Evolutionary conservation across 495 filamentous ascomycete genomes (phyloP).

Genomic region (Penicillium coprophilum): DNA sequence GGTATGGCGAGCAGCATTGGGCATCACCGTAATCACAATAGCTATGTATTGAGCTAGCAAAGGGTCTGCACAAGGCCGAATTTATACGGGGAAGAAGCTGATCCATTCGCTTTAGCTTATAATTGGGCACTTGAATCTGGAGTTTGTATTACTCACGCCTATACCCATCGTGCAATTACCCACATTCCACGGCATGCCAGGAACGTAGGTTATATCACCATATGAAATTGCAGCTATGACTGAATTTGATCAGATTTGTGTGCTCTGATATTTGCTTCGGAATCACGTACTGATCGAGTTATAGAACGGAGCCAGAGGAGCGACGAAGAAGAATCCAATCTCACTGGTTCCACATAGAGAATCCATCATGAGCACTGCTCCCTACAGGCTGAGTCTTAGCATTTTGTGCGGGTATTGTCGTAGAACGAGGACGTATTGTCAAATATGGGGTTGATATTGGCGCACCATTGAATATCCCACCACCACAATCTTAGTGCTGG

Average conservation of each 20-base stretch:
- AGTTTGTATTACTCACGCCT: constrained; percentile 20
- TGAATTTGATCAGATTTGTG: constrained; percentile 2
- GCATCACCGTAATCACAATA: constrained; percentile 30
- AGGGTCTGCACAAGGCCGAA: constrained; percentile 24
- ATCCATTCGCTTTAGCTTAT: constrained; percentile 2
- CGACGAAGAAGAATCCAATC: constrained; percentile 18
- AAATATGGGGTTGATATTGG: neutral
- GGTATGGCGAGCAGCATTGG: constrained; percentile 21
- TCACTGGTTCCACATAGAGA: constrained; percentile 33
- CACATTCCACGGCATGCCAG: constrained; percentile 23
- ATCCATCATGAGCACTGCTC: constrained; percentile 30
- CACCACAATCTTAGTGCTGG: constrained; percentile 25
- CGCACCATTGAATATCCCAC: constrained; percentile 29
- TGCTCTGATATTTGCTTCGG: neutral
- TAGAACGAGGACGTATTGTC: neutral
- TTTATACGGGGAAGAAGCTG: constrained; percentile 29
- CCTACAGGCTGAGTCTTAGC: constrained; percentile 15
- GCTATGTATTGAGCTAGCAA: constrained; percentile 16
- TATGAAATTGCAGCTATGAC: constrained; percentile 28
- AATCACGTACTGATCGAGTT: constrained; percentile 21
- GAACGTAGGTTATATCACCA: constrained; percentile 30
- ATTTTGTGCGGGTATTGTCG: neutral
- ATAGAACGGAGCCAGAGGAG: constrained; percentile 20
- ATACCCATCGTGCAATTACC: constrained; percentile 28
- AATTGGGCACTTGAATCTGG: neutral